phyloP scores from a whole-genome alignment of 2,329 filamentous ascomycete genomes.

The Neurospora crassa region DNA sequence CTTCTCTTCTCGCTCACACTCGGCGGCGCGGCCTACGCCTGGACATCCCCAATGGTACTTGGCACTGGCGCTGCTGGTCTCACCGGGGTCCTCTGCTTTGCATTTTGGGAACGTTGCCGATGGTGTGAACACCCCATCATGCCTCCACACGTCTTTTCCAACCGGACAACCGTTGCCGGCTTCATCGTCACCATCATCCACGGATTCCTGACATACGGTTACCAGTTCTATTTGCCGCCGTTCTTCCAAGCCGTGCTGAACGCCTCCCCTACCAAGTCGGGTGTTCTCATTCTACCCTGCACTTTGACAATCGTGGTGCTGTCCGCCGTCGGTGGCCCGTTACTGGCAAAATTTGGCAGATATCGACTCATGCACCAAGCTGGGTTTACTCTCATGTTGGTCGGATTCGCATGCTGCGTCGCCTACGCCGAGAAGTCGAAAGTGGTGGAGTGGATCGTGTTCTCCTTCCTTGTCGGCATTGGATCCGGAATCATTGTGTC shows the following conservation, averaged over 20 bases:
- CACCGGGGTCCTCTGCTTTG: constrained; percentile 11
- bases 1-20: constrained; percentile 15
- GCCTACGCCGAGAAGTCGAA: constrained; percentile 22
- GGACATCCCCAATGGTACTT: constrained; percentile 10
- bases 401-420: constrained; percentile 28
- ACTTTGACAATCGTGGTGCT: constrained; percentile 18
- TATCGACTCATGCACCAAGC: constrained; percentile 30
- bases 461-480: constrained; percentile 28
- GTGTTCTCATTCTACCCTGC: constrained; percentile 22
- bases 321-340: constrained; percentile 15
- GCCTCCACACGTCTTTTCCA: constrained; percentile 34
- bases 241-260: constrained; percentile 34
- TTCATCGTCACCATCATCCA: constrained; percentile 29
- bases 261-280: constrained; percentile 23
- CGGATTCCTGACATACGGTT: constrained; percentile 27
- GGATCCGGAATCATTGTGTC: constrained; percentile 33
- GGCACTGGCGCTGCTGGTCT: constrained; percentile 4
- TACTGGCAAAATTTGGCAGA: constrained; percentile 29
- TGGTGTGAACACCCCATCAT: constrained; percentile 26
- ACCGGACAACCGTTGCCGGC: constrained; percentile 27
- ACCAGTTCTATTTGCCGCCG: constrained; percentile 32
- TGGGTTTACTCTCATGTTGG: constrained; percentile 22
- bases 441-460: constrained; percentile 25
- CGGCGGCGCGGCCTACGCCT: constrained; percentile 12
- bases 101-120: constrained; percentile 13